These are phyloP conservation scores for Phytophthora constricta DNA, from an alignment of 352 stramenopile species.

Conservation along the genomic window DNA sequence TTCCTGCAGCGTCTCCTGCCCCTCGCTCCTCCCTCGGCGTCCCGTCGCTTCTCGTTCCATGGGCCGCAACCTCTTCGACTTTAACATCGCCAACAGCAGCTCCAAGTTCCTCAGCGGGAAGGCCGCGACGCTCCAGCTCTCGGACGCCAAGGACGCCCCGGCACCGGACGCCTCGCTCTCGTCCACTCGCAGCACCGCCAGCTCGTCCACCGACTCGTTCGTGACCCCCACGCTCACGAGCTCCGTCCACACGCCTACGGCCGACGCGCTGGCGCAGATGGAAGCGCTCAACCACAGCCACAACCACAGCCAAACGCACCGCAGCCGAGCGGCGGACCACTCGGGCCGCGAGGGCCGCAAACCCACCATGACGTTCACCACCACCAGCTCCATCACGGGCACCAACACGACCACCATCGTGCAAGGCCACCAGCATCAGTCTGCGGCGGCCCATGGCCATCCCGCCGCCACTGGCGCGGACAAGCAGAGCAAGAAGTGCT, in stretches of 20 bases:
- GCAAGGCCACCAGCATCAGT: conserved; percentile 22
- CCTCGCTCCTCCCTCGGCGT: not conserved
- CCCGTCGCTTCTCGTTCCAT: conserved; percentile 20
- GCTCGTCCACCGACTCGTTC: conserved; percentile 35
- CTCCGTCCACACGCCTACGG: not conserved
- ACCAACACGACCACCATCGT: conserved; percentile 43
- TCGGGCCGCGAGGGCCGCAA: conserved; percentile 32
- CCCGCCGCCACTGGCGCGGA: conserved; percentile 17
- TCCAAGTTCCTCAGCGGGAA: conserved; percentile 44
- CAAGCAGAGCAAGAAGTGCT: conserved; percentile 67
- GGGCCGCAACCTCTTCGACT: conserved; percentile 48
- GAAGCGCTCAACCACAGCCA: conserved; percentile 34
- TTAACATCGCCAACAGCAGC: conserved; percentile 47
- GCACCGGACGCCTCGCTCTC: conserved; percentile 30
- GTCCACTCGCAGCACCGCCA: conserved; percentile 38
- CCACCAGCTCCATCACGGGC: conserved; percentile 38
- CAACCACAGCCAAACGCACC: conserved; percentile 28
- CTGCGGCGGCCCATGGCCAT: conserved; percentile 19
- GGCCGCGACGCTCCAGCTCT: not conserved
- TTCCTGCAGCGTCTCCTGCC: not conserved
- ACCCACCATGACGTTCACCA: conserved; percentile 42
- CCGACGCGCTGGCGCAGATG: conserved; percentile 20
- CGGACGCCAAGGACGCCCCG: no score
- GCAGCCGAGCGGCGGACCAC: conserved; percentile 31
- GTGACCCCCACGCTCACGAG: not conserved